Base-by-base conservation (phyloP, 2,329 filamentous ascomycete species). In the Epichloe gansuensis region DNA sequence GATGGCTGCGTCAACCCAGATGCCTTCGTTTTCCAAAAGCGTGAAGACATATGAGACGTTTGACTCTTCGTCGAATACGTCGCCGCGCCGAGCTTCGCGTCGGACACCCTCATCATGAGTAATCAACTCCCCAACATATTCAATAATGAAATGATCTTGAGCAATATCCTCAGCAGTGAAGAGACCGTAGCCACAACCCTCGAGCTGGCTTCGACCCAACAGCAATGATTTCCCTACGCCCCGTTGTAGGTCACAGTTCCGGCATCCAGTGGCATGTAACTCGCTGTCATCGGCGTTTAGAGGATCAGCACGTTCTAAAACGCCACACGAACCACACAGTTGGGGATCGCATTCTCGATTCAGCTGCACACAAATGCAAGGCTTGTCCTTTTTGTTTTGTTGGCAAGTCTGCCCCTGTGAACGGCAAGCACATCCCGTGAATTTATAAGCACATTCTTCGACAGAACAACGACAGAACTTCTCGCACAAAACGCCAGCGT, bases 281-380 rank as follows among this genome's bases (percentile, higher is more conserved):
- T 69, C 66, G 12, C 82, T 75, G 46, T 84, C 71, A 50, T 83
- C 74, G 5, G 78, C 76, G 59, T 87, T 84, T n/a, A 73, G 67
- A 0, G 85, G 85, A 61, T 91, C 81, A 3, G 87, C 77, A 2
- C 86, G 76, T 54, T 87, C 80, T 11, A 72, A 63, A 0, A 83
- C 85, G 31, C 87, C 87, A 59, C 88, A 93, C 8, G 72, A 74
- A 15, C 75, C 75, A 61, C 88, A 94, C 12, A 91, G 72, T 54
- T 85, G 81, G 2, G 87, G 82, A 60, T 93, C 88, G 62, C 88
- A 94, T 68, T 94, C 88, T 41, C 88, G 78, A 58, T 87, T 85
- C 50, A 88, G 74, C 60, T 78, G 75, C 21, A 82, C 73, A 60
- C 88, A 94, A 13, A 85, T 82, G 62, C 88, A 93, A 3, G 76